Conservation (phyloP, 192 early-diverging fungal species). For the Cetraspora pellucida region DNA sequence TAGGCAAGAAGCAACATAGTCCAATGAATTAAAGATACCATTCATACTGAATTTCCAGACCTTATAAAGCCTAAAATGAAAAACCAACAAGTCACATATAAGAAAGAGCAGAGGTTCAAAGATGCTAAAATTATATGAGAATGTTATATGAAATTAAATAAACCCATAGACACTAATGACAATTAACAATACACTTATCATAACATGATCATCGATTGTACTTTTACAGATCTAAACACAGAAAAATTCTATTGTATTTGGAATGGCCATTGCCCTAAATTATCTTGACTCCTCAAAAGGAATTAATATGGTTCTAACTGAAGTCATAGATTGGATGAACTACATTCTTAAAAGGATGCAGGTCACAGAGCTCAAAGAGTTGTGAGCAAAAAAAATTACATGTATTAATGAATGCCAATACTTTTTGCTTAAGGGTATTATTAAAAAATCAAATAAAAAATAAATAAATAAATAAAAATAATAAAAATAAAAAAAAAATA, state of each 20-base stretch:
- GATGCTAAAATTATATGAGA: not conserved
- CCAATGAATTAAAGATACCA: not conserved
- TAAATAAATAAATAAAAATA: too few relatives aligned
- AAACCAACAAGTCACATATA: not conserved
- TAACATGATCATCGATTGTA: not conserved
- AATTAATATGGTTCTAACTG: not conserved
- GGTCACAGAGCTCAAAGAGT: too few relatives aligned
- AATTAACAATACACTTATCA: not conserved
- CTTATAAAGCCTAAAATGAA: not conserved
- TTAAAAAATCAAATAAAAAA: too few relatives aligned
- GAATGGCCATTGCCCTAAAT: not conserved
- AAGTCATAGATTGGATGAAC: not conserved
- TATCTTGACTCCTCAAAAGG: not conserved
- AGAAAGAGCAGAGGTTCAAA: not conserved
- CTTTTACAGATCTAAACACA: not conserved
- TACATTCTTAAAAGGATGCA: not conserved
- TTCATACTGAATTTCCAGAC: not conserved
- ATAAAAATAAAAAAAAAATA: too few relatives aligned
- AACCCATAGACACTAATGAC: not conserved
- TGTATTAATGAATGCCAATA: too few relatives aligned
- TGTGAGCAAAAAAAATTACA: too few relatives aligned
- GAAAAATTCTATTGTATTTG: conserved; percentile 6
- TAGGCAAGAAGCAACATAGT: not conserved
- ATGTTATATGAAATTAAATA: conserved; percentile 1
- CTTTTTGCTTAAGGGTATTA: too few relatives aligned